Evolutionary conservation across 2,329 filamentous ascomycete species (phyloP), one percentile per base, ranked within the genome.

Genomic region (Pseudocercospora vitis): DNA sequence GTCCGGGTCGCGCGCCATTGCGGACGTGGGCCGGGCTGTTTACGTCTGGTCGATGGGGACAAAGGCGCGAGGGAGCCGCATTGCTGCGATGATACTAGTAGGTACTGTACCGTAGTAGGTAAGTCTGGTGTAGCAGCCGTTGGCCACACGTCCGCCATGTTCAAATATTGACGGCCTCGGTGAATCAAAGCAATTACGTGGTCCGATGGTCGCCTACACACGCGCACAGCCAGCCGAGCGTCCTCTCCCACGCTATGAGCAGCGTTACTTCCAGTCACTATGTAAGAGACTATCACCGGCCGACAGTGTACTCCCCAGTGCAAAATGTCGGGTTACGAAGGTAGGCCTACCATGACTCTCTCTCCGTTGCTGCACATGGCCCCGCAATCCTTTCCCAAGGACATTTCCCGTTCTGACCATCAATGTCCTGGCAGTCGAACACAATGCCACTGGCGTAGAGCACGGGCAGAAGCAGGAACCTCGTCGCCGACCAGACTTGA

Each of bases 401-500:
- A n/a, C n/a, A n/a, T n/a, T n/a, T n/a, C n/a, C n/a, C 3, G 26
- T 16, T 19, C 32, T 48, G 46, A 37, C 46, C 31, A 26, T 48
- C 45, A 35, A 48, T 45, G 40, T 44, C 40, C 40, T 14, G 16
- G 18, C 63, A 79, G 76, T 77, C 46, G 76, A 79, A 64, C 77
- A 79, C 68, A 74, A 73, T 66, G 75, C 78, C 61, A 63, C 71
- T 48, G 60, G 68, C 45, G 66, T 72, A 32, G 63, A 72, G 18
- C 53, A 69, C 66, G 52, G 55, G 47, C 56, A 55, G 23, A 44
- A 61, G 23, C 51, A 52, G 35, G 60, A 68, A 49, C 65, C 66
- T 57, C 71, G 71, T 14, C 81, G 81, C 58, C 79, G 82, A 48
- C 83, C 83, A 23, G 83, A 86, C 67, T 78, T 86, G 33, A 82